These are phyloP conservation scores for Aspergillus quadrilineatus DNA, from an alignment of 2,329 filamentous ascomycete species.

Conservation along the genomic window DNA sequence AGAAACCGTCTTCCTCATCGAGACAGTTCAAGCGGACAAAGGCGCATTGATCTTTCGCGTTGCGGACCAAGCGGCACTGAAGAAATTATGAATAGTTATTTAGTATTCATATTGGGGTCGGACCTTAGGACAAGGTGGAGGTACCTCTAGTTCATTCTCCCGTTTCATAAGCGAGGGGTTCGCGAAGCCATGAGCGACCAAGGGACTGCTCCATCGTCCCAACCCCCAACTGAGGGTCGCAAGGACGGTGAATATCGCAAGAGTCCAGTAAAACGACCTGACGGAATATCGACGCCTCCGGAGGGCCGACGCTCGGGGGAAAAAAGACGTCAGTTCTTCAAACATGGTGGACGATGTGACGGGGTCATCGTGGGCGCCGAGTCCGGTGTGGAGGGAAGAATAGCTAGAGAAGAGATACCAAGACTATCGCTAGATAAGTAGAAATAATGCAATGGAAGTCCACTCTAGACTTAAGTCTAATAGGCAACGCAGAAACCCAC, in stretches of 20 bases:
- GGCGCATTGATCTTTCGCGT: slow-evolving; percentile 75
- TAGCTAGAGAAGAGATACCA: slow-evolving; percentile 1
- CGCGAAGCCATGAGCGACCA: background rate
- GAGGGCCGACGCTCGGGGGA: slow-evolving; percentile 21
- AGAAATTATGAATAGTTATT: background rate
- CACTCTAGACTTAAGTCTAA: background rate
- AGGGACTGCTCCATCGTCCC: slow-evolving; percentile 12
- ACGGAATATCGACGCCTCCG: slow-evolving; percentile 40
- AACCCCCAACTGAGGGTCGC: slow-evolving; percentile 31
- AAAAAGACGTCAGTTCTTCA: slow-evolving; percentile 22
- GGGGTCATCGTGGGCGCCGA: slow-evolving; percentile 28
- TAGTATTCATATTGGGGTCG: background rate
- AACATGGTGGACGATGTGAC: slow-evolving; percentile 26
- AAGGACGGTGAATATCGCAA: slow-evolving; percentile 40
- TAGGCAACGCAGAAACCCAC: slow-evolving; percentile 9
- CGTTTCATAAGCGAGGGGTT: slow-evolving; percentile 19
- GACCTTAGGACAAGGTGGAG: background rate
- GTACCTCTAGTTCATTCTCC: slow-evolving; percentile 31
- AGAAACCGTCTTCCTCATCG: slow-evolving; percentile 84
- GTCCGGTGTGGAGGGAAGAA: background rate
- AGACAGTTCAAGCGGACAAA: slow-evolving; percentile 80
- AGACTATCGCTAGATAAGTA: background rate
- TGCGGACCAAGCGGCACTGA: slow-evolving; percentile 77
- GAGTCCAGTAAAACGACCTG: slow-evolving; percentile 48
- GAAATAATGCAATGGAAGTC: background rate